Evolutionary conservation across 2,329 filamentous ascomycete genomes (phyloP), one percentile per base, ranked within the genome.

Genomic region (Fusarium solani-melongenae): DNA sequence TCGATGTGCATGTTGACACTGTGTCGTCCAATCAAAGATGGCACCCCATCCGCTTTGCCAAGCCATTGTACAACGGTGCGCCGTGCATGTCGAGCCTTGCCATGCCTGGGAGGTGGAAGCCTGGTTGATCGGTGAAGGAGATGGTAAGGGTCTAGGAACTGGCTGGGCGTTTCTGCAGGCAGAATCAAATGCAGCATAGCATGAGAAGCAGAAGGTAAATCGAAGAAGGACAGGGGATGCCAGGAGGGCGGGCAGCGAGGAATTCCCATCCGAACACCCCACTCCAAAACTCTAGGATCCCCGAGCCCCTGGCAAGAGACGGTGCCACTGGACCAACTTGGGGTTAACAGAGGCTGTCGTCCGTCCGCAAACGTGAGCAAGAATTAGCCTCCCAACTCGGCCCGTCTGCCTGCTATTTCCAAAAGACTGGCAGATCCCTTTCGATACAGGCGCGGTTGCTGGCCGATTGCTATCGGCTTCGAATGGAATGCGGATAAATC

Each of bases 101-200:
- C 58, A 57, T 70, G 51, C 24, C 41, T 59, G 27, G n/a, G 41
- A 55, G 11, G 64, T 65, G 60, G 51, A 53, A 68, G 61, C 60
- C 64, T 60, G 31, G 33, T 39, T 62, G 46, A 55, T 69, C 67
- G 71, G 71, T 72, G 67, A 73, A 36, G 33, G 41, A 61, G 62
- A 64, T 55, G 44, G 64, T 51, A 74, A 67, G 72, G 31, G 55
- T 61, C 62, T 64, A 38, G 59, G 57, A 46, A 41, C 60, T 51
- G 64, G 55, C 46, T 29, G 58, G 41, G 38, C 49, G 53, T 63
- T 70, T 69, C 75, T 77, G 75, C 67, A 72, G 70, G 71, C 59
- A 62, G 61, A 67, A 65, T 73, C 71, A 67, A 75, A 77, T 68
- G 53, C 36, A 76, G 70, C 62, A 67, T 77, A 67, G 74, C 61